Percentiles rank a stretch among this genome's conserved stretches.
Conservation (phyloP, 2,329 filamentous ascomycete species). For the Scedosporium dehoogii region DNA sequence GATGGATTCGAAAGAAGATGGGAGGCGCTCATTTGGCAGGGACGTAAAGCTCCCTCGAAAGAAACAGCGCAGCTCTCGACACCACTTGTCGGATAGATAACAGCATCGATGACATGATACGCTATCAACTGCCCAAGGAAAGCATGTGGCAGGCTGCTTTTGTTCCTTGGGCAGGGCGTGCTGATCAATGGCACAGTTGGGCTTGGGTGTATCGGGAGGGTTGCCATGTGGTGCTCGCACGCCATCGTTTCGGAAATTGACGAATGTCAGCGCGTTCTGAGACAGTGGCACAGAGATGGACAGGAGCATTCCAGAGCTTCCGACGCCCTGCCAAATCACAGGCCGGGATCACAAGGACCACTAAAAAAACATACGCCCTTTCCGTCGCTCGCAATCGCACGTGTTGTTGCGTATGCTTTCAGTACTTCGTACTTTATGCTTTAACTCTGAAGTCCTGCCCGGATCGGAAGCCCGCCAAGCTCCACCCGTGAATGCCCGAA, state of each 20-base stretch:
- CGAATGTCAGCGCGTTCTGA: neutral
- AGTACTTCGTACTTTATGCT: too few relatives aligned
- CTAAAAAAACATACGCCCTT: too few relatives aligned
- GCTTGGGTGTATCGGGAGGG: neutral
- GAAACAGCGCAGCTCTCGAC: too few relatives aligned
- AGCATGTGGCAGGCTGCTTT: neutral
- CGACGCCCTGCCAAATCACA: neutral
- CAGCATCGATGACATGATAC: neutral
- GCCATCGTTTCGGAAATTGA: slow-evolving; percentile 3
- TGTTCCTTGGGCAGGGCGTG: too few relatives aligned
- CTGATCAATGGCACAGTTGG: neutral
- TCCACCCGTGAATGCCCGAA: too few relatives aligned
- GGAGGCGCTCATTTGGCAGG: neutral
- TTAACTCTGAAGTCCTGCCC: too few relatives aligned
- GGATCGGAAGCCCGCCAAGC: too few relatives aligned
- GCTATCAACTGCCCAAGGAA: neutral
- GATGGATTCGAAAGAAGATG: neutral
- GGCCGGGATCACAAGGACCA: too few relatives aligned
- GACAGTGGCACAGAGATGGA: neutral
- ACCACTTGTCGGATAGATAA: neutral
- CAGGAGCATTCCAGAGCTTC: neutral
- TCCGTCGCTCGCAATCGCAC: too few relatives aligned
- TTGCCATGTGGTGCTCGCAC: slow-evolving; percentile 4
- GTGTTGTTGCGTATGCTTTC: too few relatives aligned
- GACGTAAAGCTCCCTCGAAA: neutral